Evolutionary conservation across 106 monocot species (phyloP).

Genomic region (Dactylorhiza incarnata): DNA sequence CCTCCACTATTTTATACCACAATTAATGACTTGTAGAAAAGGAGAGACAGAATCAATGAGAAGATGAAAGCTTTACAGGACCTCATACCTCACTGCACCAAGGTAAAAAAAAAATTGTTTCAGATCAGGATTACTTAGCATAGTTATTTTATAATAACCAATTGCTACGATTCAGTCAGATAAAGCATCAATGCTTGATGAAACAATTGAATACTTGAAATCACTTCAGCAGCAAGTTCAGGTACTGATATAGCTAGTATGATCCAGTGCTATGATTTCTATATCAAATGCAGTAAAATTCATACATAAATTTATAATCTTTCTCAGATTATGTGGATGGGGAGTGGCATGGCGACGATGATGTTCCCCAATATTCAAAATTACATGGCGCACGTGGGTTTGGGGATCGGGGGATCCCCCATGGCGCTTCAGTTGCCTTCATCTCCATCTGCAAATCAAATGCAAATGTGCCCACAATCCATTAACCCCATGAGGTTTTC

Average conservation of each 20-base stretch:
- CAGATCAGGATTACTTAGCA: background rate
- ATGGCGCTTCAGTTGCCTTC: constrained; percentile 17
- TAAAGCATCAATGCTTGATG: constrained; percentile 83
- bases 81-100: constrained; percentile 11
- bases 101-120: background rate
- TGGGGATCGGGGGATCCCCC: constrained; percentile 28
- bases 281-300: background rate
- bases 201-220: constrained; percentile 76
- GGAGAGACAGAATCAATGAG: constrained; percentile 10
- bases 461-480: constrained; percentile 2
- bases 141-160: no score
- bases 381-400: constrained; percentile 34
- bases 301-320: background rate
- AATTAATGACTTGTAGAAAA: constrained; percentile 6
- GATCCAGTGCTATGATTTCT: background rate
- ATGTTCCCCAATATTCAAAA: constrained; percentile 63
- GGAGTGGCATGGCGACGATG: constrained; percentile 79
- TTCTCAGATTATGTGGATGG: constrained; percentile 92
- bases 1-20: no score
- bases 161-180: constrained; percentile 30
- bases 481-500: constrained; percentile 24
- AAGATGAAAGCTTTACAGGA: constrained; percentile 14
- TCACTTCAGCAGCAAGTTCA: constrained; percentile 57
- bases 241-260: constrained; percentile 18
- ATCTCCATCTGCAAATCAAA: constrained; percentile 1